These are phyloP conservation scores for Eimeria sp. DNA, from an alignment of 169 alveolate species.

Conservation along the genomic window DNA sequence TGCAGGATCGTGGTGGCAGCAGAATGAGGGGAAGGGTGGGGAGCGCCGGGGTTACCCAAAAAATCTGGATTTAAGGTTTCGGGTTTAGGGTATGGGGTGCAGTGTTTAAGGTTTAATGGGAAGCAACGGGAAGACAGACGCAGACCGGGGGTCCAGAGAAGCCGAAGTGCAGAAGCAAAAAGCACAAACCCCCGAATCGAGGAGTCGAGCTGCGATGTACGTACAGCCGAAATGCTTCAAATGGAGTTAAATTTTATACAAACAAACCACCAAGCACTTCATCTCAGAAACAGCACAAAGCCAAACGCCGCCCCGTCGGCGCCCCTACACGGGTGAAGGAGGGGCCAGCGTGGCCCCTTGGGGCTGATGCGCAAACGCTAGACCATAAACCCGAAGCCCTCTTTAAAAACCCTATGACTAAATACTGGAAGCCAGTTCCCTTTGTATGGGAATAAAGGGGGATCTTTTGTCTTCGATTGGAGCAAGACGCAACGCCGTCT, in stretches of 20 bases:
- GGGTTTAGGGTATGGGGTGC: not conserved
- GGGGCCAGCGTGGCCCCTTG: not conserved
- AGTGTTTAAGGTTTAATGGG: not conserved
- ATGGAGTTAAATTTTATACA: not conserved
- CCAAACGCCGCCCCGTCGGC: constrained; percentile 19
- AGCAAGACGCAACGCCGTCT: not conserved
- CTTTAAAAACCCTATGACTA: not conserved
- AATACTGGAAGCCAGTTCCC: not conserved
- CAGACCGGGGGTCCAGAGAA: not conserved
- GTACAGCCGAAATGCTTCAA: not conserved
- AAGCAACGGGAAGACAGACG: not conserved
- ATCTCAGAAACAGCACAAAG: not conserved
- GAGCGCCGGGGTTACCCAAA: not conserved
- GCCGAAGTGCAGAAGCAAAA: constrained; percentile 5
- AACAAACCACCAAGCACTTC: not conserved
- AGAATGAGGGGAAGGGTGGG: not conserved
- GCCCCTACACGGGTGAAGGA: constrained; percentile 2
- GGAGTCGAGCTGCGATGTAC: not conserved
- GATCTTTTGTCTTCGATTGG: not conserved
- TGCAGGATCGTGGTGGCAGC: not conserved
- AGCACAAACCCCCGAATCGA: not conserved
- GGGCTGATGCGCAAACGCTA: constrained; percentile 40
- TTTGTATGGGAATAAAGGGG: not conserved
- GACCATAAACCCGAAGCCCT: constrained; percentile 41
- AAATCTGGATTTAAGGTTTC: not conserved